phyloP scores from a whole-genome alignment of 441 rosid genomes.

The Isatis lusitanica region DNA sequence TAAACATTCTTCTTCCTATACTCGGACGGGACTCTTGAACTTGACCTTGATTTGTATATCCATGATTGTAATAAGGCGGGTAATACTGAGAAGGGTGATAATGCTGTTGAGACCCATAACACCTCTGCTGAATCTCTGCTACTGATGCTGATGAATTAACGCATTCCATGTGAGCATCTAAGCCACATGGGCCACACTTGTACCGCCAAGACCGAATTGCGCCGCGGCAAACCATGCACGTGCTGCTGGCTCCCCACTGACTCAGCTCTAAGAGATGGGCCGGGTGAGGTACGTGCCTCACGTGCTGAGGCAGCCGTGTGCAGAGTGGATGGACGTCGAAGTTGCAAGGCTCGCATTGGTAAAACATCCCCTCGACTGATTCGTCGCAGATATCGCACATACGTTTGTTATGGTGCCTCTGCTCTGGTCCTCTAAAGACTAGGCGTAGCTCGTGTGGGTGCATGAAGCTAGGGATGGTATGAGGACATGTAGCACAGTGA shows the following conservation, averaged over 20 bases:
- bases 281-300: constrained; percentile 33
- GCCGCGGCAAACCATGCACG: constrained; percentile 29
- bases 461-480: constrained; percentile 23
- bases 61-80: constrained; percentile 15
- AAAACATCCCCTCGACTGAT: constrained; percentile 35
- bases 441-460: constrained; percentile 35
- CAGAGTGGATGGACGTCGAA: constrained; percentile 40
- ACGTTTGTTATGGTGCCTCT: neutral
- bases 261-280: constrained; percentile 34
- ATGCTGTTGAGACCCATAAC: neutral
- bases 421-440: constrained; percentile 12
- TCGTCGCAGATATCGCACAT: constrained; percentile 38
- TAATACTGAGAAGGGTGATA: neutral
- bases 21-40: neutral
- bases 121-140: neutral
- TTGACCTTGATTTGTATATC: constrained; percentile 18
- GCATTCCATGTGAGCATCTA: constrained; percentile 39
- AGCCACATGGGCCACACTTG: constrained; percentile 32
- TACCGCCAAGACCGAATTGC: constrained; percentile 34
- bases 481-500: constrained; percentile 31
- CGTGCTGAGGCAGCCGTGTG: constrained; percentile 25
- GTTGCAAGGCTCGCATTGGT: constrained; percentile 34
- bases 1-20: constrained; percentile 21
- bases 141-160: constrained; percentile 1
- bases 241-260: constrained; percentile 9